Conservation (phyloP, 257 asterid genomes). For the Solanum piurae region DNA sequence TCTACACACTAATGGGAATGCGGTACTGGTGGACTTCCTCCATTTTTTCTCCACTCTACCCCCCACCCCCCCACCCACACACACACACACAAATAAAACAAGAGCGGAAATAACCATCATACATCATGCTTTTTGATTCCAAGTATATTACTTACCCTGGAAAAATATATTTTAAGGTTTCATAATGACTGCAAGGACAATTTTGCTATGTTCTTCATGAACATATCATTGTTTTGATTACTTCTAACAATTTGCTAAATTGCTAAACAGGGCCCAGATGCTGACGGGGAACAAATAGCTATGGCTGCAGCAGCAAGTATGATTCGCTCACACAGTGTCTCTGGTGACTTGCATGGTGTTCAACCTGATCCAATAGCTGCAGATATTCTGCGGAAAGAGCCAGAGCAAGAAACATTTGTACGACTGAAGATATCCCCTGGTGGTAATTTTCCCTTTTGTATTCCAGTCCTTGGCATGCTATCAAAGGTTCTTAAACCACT, state of each 20-base stretch:
- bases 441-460: conserved; percentile 38
- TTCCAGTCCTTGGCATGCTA: background rate
- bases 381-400: conserved; percentile 82
- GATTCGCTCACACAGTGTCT: conserved; percentile 80
- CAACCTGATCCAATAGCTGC: conserved; percentile 96
- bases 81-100: background rate
- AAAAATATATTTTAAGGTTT: background rate
- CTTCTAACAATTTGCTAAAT: background rate
- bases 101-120: background rate
- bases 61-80: background rate
- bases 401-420: conserved; percentile 88
- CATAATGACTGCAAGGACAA: background rate
- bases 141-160: background rate
- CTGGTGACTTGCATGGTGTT: conserved; percentile 87
- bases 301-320: conserved; percentile 57
- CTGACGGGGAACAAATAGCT: conserved; percentile 45
- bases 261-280: conserved; percentile 26
- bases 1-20: conserved; percentile 63
- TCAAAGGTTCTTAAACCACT: background rate
- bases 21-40: conserved; percentile 19
- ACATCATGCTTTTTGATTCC: background rate
- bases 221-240: background rate
- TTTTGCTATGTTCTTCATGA: background rate
- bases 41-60: background rate
- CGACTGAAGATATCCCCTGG: conserved; percentile 70